These are phyloP conservation scores for Plenodomus lindquistii DNA, from an alignment of 2,329 filamentous ascomycete species.

Conservation along the genomic window DNA sequence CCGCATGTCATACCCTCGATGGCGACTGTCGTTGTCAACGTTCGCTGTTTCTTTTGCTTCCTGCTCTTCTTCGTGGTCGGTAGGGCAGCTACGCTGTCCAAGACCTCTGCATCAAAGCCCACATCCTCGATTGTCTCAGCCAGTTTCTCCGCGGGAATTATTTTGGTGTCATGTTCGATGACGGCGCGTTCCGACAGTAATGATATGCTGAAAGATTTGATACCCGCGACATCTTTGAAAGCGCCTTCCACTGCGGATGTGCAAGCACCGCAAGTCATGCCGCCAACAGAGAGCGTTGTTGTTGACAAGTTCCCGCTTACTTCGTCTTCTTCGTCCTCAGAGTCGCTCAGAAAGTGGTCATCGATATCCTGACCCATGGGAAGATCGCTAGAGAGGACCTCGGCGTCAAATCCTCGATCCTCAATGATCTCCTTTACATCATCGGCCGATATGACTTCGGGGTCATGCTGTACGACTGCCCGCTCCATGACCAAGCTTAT, in stretches of 20 bases:
- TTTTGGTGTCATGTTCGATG: constrained; percentile 72
- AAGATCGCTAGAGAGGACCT: constrained; percentile 81
- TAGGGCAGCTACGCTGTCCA: constrained; percentile 66
- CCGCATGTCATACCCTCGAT: constrained; percentile 98
- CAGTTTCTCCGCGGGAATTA: constrained; percentile 57
- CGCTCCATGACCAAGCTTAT: constrained; percentile 94
- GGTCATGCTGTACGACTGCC: constrained; percentile 91
- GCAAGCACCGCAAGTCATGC: constrained; percentile 91
- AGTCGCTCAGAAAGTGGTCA: constrained; percentile 43
- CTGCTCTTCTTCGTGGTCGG: constrained; percentile 38
- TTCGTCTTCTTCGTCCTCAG: constrained; percentile 38
- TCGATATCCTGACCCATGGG: constrained; percentile 54
- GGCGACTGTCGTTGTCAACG: constrained; percentile 77
- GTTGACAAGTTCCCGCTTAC: constrained; percentile 51
- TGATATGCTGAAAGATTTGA: constrained; percentile 79
- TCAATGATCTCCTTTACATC: constrained; percentile 84
- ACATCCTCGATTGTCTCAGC: constrained; percentile 66
- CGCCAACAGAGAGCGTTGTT: constrained; percentile 78
- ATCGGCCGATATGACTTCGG: constrained; percentile 71
- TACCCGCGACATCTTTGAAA: constrained; percentile 73
- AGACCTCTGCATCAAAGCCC: constrained; percentile 78
- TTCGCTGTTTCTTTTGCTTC: constrained; percentile 48
- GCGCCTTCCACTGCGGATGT: constrained; percentile 83
- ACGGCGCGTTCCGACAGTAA: constrained; percentile 83
- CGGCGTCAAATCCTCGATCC: constrained; percentile 88